Evolutionary conservation across 2,329 filamentous ascomycete species (phyloP), one percentile per base, ranked within the genome.

Genomic region (Paecilomyces fulvus): DNA sequence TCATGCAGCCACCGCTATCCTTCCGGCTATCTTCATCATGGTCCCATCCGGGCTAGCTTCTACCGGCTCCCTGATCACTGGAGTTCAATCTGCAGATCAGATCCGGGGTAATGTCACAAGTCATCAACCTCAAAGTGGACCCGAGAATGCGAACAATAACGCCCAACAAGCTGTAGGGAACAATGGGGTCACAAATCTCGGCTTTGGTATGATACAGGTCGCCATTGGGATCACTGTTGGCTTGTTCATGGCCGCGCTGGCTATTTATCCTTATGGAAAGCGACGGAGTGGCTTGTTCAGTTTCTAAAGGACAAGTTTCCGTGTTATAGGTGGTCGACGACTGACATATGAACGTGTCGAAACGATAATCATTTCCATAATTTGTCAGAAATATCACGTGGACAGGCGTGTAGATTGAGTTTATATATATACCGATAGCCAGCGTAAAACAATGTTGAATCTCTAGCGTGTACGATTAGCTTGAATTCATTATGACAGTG

Each of bases 21-120:
- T 95, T 9, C 90, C 91, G 0, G 90, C 87, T 10, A 94, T 96
- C 62, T 95, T 94, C 61, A 80, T 84, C 1, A 81, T 83, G 59
- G 82, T 85, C 1, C 82, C 82, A 0, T 80, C 77, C 1, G 82
- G 82, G 1, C 69, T 85, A 14, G 79, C 81, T 3, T 80, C 82
- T 0, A 76, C 75, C 53, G 82, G 82, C 1, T 79, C 75, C 21
- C 67, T 85, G 20, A 75, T 84, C 5, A 73, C 76, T 0, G 82
- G 82, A 11, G 73, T 84, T 52, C 75, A 75, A 10, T 79, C 76
- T 17, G 81, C 82, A 3, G 75, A 83, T 61, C 75, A 82, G 61
- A 80, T 83, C 56, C 76, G 63, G 4, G 59, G 64, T 20, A 68
- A 62, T 25, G 57, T 60, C n/a, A 59, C 59, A 10, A 50, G 52